Evolutionary conservation across 139 green algal genomes (phyloP), one percentile per base, ranked within the genome.

Genomic region (Auxenochlorella pyrenoidosa): DNA sequence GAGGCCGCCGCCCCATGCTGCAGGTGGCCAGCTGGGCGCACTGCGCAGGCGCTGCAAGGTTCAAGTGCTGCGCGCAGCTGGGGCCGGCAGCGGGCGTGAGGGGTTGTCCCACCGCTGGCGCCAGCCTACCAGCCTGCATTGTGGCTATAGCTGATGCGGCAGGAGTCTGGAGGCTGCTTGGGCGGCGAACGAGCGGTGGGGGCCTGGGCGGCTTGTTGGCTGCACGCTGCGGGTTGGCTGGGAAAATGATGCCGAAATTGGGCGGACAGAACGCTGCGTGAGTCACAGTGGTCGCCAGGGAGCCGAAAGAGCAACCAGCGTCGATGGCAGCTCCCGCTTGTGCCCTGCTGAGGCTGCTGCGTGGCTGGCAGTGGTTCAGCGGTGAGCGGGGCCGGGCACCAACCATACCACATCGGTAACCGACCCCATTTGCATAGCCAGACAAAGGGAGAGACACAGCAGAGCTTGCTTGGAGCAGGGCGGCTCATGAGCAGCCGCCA

Each of bases 361-460:
- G 22, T 19, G 21, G 16, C 68, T 1, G 34, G n/a, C 68, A 63
- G 54, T 24, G 54, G 54, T 13, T 63, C 15, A 24, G 15, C 3
- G 54, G 54, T 24, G 54, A 24, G 54, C 54, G 15, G 22, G 54
- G 54, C 10, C 54, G 54, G 16, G 54, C 15, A 63, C 2, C 5
- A 32, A 16, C 32, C 34, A 75, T 75, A 38, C 68, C 32, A 79
- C 43, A 44, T 28, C 73, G 26, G 32, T 79, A 58, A 40, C 73
- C 58, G 73, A 79, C 40, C 38, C 5, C 73, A 79, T 79, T 79
- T 58, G 73, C 40, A 34, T 51, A 79, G 26, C 73, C 73, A 79
- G 21, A 75, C 40, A 58, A 40, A 51, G 73, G 24, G 70, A 82
- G 44, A 40, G 38, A 84, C 8, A n/a, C 58, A 84, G 59, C 34